Evolutionary conservation across 2,329 filamentous ascomycete genomes (phyloP), one percentile per base, ranked within the genome.

Genomic region (Aspergillus puulaauensis): DNA sequence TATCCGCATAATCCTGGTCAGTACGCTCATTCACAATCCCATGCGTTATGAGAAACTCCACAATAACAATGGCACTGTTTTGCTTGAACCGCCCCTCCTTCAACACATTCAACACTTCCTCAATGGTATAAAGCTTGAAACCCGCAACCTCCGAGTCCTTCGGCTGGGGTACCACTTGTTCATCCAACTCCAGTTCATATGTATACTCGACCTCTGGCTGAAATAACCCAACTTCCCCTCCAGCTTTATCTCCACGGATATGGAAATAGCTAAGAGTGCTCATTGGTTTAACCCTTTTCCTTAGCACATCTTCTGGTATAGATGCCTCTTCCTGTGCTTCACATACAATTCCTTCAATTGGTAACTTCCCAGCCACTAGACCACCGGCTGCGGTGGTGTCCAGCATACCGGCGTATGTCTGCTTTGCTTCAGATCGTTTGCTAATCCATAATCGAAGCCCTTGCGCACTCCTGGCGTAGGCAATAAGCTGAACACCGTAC

Each of bases 401-500:
- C 3, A 74, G 61, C 67, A 70, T 70, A 8, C 64, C 61, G 3
- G 70, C 64, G n/a, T 70, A 72, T 0, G 69, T 71, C 41, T 64
- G 64, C 44, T 73, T 71, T 6, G 27, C 52, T 5, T 33, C 17
- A 2, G 66, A 60, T 17, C 71, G 58, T 9, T 57, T 57, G 1
- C 65, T 64, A 6, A 74, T 65, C 72, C 72, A 74, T 5, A 72
- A 39, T 11, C 39, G 63, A 4, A 64, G 37, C 1, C 44, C 58
- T 14, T 59, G 21, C 1, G 5, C 1, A 17, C 57, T 54, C 3
- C 46, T 31, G 2, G 72, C 70, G 56, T 72, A 80, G 1, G 70
- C 75, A 0, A 69, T 72, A 57, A 79, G 54, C 55, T 80, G 78
- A 11, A 78, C 73, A 6, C 77, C 76, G 51, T 74, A 76, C 3